Base-by-base conservation (phyloP, 2,329 filamentous ascomycete genomes). In the Ceratocystis variospora region DNA sequence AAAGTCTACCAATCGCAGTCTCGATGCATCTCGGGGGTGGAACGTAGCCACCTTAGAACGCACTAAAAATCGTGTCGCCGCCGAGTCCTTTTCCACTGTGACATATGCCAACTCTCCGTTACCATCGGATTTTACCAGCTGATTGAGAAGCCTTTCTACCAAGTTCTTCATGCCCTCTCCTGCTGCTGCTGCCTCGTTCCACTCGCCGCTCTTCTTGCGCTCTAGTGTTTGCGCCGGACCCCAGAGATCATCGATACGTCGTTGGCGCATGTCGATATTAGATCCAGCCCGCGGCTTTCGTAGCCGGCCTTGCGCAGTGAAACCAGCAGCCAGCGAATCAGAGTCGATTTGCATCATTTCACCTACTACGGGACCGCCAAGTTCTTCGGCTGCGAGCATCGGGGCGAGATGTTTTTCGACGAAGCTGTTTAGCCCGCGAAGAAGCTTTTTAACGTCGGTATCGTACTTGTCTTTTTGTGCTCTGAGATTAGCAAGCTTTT, bases 321-420 rank as follows among this genome's bases (percentile, higher is more conserved):
- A 87, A 1, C 83, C 84, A 7, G 79, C 81, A 4, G 79, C 80
- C 5, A 87, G 75, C 69, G 81, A 82, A 57, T 87, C 81, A 7
- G 81, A 71, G 78, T 85, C 76, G 25, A 88, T 72, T 73, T 88
- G 84, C 72, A 87, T 79, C 70, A 87, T 79, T 70, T 90, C 87
- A 2, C 90, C 89, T 0, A 92, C 89, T 10, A 91, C 87, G 0
- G 90, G 90, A 0, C 90, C 90, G 6, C 90, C 90, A 0, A 92
- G 79, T 72, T 91, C 88, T 76, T 95, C 90, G 0, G 89, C 88
- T 5, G 89, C 90, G 55, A 96, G 79, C 84, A 93, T 88, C 2
- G 82, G 76, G 0, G 88, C 87, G 0, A 96, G 79, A 50, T 84
- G 81, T 55, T 83, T 77, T 68, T 89, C 83, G 67, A 93, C 86